Percentiles rank a stretch among this genome's conserved stretches.
phyloP scores from a whole-genome alignment of 495 filamentous ascomycete species.

The Trichoderma erinaceum region DNA sequence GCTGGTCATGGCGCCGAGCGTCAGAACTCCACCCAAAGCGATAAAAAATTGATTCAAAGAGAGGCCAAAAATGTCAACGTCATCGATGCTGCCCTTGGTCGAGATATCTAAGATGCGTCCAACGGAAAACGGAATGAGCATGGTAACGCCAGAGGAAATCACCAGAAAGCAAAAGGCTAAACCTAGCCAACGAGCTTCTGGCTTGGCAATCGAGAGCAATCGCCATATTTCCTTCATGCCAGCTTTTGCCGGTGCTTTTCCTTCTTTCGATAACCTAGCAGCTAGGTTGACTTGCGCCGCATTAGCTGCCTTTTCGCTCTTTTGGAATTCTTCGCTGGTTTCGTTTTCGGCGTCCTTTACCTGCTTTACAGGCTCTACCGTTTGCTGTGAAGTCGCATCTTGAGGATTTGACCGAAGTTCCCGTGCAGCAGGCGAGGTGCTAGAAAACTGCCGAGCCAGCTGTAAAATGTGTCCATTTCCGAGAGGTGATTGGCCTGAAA shows the following conservation, averaged over 20 bases:
- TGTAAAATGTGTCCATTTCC: not conserved
- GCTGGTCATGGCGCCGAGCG: constrained; percentile 56
- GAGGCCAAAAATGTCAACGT: constrained; percentile 28
- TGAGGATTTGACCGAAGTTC: constrained; percentile 1
- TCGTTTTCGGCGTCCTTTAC: constrained; percentile 24
- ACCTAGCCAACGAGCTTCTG: constrained; percentile 71
- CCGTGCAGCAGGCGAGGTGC: not conserved
- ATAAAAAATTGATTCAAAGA: constrained; percentile 35
- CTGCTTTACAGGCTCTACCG: constrained; percentile 17
- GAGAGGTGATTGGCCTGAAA: not conserved
- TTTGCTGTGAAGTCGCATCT: not conserved
- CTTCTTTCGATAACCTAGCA: constrained; percentile 78
- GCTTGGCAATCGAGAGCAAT: constrained; percentile 79
- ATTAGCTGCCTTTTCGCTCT: constrained; percentile 68
- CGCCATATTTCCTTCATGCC: constrained; percentile 76
- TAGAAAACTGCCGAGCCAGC: constrained; percentile 10
- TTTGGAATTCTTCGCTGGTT: constrained; percentile 26
- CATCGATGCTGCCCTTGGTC: constrained; percentile 33
- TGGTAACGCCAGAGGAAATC: constrained; percentile 81
- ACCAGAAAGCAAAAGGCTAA: constrained; percentile 78
- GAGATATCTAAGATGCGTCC: constrained; percentile 83
- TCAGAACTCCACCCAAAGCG: constrained; percentile 34
- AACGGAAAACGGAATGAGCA: constrained; percentile 93
- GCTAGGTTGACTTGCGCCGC: constrained; percentile 87
- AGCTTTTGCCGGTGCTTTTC: constrained; percentile 54